Percentiles rank a stretch among this genome's conserved stretches.
phyloP scores from a whole-genome alignment of 495 filamentous ascomycete genomes.

The Aspergillus funiculosus region DNA sequence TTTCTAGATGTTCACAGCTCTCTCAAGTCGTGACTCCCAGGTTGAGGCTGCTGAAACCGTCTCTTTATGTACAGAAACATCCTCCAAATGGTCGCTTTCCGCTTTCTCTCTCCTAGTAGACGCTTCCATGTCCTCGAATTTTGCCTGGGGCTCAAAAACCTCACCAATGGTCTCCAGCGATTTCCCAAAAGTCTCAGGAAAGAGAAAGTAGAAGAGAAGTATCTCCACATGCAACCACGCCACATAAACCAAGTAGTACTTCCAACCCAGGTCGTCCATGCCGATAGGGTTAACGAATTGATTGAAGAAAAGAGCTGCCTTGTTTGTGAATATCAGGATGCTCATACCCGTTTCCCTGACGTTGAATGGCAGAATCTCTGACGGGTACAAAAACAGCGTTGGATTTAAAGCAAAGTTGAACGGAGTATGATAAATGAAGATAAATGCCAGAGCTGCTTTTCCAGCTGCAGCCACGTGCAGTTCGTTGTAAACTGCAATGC shows the following conservation, averaged over 20 bases:
- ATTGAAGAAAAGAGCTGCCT: constrained; percentile 1
- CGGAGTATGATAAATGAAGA: not conserved
- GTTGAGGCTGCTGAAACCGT: not conserved
- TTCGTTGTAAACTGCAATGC: not conserved
- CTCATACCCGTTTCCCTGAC: not conserved
- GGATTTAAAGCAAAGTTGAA: not conserved
- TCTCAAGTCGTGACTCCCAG: no score
- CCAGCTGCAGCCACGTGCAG: not conserved
- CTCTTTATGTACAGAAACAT: not conserved
- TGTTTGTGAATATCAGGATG: not conserved
- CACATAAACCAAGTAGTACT: constrained; percentile 3
- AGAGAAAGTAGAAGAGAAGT: not conserved
- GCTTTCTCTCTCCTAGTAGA: not conserved
- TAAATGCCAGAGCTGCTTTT: not conserved
- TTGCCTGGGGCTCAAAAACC: not conserved
- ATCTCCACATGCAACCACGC: constrained; percentile 1
- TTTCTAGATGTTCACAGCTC: no score
- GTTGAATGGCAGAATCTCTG: not conserved
- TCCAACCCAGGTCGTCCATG: not conserved
- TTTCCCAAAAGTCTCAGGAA: not conserved
- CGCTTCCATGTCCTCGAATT: no score
- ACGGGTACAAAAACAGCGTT: not conserved
- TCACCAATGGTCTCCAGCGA: not conserved
- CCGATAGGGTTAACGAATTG: constrained; percentile 1
- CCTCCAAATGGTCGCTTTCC: not conserved